Base-by-base conservation (phyloP, 495 filamentous ascomycete genomes). In the Penicillium riverlandense region DNA sequence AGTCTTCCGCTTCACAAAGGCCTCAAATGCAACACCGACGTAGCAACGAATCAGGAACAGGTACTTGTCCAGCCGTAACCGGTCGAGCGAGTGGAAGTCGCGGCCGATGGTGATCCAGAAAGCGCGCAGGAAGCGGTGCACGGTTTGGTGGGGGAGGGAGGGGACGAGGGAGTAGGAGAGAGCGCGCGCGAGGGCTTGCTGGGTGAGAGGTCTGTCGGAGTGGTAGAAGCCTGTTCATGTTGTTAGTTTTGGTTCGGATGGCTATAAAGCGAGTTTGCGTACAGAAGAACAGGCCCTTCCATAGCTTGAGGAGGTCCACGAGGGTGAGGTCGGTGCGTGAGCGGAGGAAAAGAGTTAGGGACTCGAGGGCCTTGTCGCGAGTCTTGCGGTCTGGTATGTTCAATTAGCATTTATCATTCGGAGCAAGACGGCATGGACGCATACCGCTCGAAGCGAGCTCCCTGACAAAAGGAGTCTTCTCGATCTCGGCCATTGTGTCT, bases 221-320 rank as follows among this genome's bases (percentile, higher is more conserved):
- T 95, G 91, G 83, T 88, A 96, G 62, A 96, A 80, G 67, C 78
- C 78, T 83, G 35, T 32, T 35, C 12, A 13, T 14, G 8, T 13
- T 29, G 13, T 2, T 9, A 9, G 33, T 22, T 22, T 11, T 12
- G 11, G 38, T 27, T 16, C 22, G 22, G 22, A 22, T 2, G 22
- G 34, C 15, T 35, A 11, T 40, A 32, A 22, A 29, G 13, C 34
- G 33, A 8, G 42, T 30, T 9, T 8, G 10, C 63, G 8, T 67
- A 83, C 89, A 92, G 77, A 85, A 97, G 71, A 94, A 97, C 16
- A 98, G 80, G 31, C 91, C 92, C 65, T 95, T 96, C 89, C 90
- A 96, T 48, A 98, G 76, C 68, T 96, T 96, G 43, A 94, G 74
- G 29, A 87, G 71, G 39, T 98, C 91, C 50, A 94, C 63, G 13